Evolutionary conservation across 306 rosid species (phyloP).

Genomic region (Lathyrus tuberosus): DNA sequence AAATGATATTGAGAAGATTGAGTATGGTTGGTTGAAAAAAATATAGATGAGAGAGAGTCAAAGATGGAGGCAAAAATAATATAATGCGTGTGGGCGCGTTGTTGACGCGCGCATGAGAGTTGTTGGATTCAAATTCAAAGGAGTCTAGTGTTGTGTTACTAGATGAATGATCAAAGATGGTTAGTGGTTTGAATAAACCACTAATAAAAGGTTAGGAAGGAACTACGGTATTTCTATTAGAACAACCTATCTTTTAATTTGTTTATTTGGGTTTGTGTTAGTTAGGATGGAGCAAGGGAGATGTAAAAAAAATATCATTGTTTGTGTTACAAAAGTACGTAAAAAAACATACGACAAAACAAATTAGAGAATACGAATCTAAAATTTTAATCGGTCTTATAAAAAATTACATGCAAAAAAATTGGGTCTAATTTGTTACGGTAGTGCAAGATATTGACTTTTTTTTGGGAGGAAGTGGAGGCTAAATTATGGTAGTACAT

Average conservation of each 20-base stretch:
- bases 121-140: constrained; percentile 15
- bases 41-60: constrained; percentile 16
- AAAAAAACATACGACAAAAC: too few relatives aligned
- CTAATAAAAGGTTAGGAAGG: background rate
- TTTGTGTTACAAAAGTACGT: too few relatives aligned
- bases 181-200: background rate
- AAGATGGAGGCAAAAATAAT: constrained; percentile 5
- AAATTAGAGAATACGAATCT: too few relatives aligned
- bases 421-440: too few relatives aligned
- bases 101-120: constrained; percentile 26
- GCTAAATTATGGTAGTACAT: background rate
- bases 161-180: background rate
- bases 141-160: too few relatives aligned
- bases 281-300: too few relatives aligned
- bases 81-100: constrained; percentile 23
- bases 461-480: background rate
- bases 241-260: background rate
- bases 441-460: background rate
- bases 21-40: constrained; percentile 4
- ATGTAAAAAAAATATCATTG: too few relatives aligned
- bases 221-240: background rate
- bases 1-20: background rate
- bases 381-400: too few relatives aligned
- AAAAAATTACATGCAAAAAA: too few relatives aligned
- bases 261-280: too few relatives aligned